These are phyloP conservation scores for Colletotrichum simmondsii DNA, from an alignment of 2,329 filamentous ascomycete genomes.

Conservation along the genomic window DNA sequence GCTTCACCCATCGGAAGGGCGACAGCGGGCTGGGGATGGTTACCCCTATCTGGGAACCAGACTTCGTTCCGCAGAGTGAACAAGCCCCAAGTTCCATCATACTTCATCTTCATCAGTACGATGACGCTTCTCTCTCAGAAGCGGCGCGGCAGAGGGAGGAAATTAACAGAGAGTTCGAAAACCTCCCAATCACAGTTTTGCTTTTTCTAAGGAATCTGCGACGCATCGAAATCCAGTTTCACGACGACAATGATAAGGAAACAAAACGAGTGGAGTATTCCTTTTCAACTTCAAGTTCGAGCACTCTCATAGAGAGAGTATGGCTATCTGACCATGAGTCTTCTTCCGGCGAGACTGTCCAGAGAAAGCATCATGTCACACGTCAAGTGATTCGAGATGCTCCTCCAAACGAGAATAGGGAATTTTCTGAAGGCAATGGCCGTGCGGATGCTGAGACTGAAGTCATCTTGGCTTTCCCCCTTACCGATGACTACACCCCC, in stretches of 20 bases:
- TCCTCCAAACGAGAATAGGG: background rate
- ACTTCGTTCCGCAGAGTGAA: conserved; percentile 26
- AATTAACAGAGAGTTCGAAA: conserved; percentile 47
- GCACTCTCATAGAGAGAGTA: background rate
- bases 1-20: conserved; percentile 49
- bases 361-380: conserved; percentile 44
- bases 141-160: conserved; percentile 35
- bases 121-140: conserved; percentile 24
- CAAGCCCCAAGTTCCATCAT: conserved; percentile 48
- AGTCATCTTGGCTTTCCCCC: conserved; percentile 58
- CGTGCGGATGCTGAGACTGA: conserved; percentile 42
- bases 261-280: background rate
- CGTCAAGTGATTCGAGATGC: conserved; percentile 28
- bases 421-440: conserved; percentile 38
- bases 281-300: background rate
- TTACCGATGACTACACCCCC: conserved; percentile 45
- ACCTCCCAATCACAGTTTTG: conserved; percentile 50
- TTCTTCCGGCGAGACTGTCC: background rate
- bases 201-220: conserved; percentile 55
- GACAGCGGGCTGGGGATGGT: conserved; percentile 64
- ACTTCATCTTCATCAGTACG: conserved; percentile 46
- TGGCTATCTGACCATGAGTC: background rate
- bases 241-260: conserved; percentile 35
- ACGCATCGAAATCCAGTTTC: conserved; percentile 44
- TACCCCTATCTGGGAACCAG: conserved; percentile 52